Percentiles rank a stretch among this genome's conserved stretches.
Evolutionary conservation across 208 protist genomes (phyloP).

Genomic region (Leishmania aethiopica): DNA sequence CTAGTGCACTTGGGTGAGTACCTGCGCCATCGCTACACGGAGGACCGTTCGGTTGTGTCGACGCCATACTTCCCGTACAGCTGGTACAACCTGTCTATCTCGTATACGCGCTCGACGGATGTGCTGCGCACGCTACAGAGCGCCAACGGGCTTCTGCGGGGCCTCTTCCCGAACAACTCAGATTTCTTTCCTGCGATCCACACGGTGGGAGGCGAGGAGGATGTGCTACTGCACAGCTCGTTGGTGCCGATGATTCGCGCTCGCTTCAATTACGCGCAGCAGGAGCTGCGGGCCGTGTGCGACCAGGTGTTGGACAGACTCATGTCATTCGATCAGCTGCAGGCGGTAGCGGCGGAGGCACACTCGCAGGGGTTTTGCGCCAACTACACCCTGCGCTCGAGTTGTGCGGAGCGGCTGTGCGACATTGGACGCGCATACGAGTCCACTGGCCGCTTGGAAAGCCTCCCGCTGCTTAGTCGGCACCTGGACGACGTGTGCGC

Average conservation of each 20-base stretch:
- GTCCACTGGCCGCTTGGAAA: slow-evolving; percentile 32
- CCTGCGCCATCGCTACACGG: slow-evolving; percentile 44
- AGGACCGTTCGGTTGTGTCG: slow-evolving; percentile 27
- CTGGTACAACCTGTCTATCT: slow-evolving; percentile 50
- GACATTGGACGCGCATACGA: slow-evolving; percentile 62
- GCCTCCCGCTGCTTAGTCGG: slow-evolving; percentile 27
- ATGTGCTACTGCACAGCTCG: slow-evolving; percentile 35
- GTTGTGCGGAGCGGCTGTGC: slow-evolving; percentile 51
- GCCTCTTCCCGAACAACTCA: slow-evolving; percentile 36
- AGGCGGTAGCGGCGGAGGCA: slow-evolving; percentile 36
- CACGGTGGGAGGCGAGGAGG: slow-evolving; percentile 30
- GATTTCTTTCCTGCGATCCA: slow-evolving; percentile 55
- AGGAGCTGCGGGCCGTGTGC: slow-evolving; percentile 19
- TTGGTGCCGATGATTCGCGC: slow-evolving; percentile 26
- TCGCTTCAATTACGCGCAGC: slow-evolving; percentile 28
- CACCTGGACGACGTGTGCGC: slow-evolving; percentile 42
- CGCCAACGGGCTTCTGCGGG: slow-evolving; percentile 40
- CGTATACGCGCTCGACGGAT: slow-evolving; percentile 64
- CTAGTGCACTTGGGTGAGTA: slow-evolving; percentile 48
- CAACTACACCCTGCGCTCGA: slow-evolving; percentile 25
- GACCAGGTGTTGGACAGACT: slow-evolving; percentile 30
- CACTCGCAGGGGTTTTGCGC: slow-evolving; percentile 44
- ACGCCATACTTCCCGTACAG: slow-evolving; percentile 32
- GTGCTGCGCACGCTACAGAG: slow-evolving; percentile 64
- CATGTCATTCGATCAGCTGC: slow-evolving; percentile 33